Conservation (phyloP, 192 early-diverging fungal genomes). For the Gigaspora rosea region DNA sequence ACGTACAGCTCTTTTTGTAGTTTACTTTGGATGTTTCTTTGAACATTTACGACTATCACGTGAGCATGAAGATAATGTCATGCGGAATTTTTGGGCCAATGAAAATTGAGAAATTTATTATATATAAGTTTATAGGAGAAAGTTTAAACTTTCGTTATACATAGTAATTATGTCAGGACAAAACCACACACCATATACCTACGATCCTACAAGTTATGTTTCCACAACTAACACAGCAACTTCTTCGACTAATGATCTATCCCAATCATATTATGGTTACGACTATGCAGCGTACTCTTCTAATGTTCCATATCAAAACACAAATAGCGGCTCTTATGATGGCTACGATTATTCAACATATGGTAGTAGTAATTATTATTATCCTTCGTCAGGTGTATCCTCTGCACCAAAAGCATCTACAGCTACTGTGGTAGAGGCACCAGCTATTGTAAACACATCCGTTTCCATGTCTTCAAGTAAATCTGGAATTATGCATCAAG, state of each 20-base stretch:
- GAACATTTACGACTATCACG: no score
- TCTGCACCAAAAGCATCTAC: conserved; percentile 4
- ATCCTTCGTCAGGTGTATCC: not conserved
- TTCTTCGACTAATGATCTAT: not conserved
- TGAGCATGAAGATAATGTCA: no score
- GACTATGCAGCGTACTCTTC: conserved; percentile 9
- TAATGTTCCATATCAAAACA: not conserved
- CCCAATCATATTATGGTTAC: conserved; percentile 19
- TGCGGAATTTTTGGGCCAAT: no score
- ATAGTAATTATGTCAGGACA: conserved; percentile 1
- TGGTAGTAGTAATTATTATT: conserved; percentile 14
- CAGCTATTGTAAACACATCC: conserved; percentile 8
- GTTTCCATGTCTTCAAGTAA: conserved; percentile 2
- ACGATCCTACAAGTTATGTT: conserved; percentile 8
- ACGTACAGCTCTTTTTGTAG: no score
- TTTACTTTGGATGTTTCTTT: no score
- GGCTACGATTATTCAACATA: not conserved
- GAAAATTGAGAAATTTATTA: no score
- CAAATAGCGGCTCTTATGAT: not conserved
- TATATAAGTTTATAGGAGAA: no score
- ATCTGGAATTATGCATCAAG: conserved; percentile 3
- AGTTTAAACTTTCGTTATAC: not conserved
- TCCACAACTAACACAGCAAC: not conserved
- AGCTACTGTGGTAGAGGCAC: conserved; percentile 24
- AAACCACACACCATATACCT: conserved; percentile 3